Evolutionary conservation across 2,329 filamentous ascomycete species (phyloP).

Genomic region (Pseudogymnoascus sp.): DNA sequence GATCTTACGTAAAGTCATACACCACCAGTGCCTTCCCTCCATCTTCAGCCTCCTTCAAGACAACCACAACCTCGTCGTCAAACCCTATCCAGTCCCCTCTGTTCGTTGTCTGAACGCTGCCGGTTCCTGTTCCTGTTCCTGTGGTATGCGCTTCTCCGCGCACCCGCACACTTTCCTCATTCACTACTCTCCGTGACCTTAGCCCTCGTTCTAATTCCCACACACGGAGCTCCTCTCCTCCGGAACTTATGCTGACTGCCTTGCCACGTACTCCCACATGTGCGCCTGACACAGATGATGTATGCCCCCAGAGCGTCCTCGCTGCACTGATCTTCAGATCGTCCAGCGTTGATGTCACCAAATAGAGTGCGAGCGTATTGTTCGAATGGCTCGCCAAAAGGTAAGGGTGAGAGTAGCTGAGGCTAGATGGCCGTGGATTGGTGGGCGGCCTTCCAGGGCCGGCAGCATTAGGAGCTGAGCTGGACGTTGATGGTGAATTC

Average conservation of each 20-base stretch:
- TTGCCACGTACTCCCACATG: conserved; percentile 64
- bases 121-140: background rate
- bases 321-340: conserved; percentile 53
- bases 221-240: conserved; percentile 46
- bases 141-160: conserved; percentile 34
- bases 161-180: conserved; percentile 49
- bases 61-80: conserved; percentile 64
- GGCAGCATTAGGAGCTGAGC: conserved; percentile 24
- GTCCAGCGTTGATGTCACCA: conserved; percentile 55
- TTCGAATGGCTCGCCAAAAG: conserved; percentile 63
- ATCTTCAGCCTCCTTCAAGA: conserved; percentile 51
- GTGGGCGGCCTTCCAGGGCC: conserved; percentile 36
- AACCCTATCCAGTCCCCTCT: conserved; percentile 59
- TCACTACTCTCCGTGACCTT: conserved; percentile 37
- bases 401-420: conserved; percentile 56
- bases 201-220: conserved; percentile 63
- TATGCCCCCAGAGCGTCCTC: conserved; percentile 64
- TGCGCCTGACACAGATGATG: conserved; percentile 60
- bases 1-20: conserved; percentile 59
- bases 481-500: conserved; percentile 13
- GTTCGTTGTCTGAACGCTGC: conserved; percentile 20
- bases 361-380: conserved; percentile 65
- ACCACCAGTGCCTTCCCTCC: conserved; percentile 57
- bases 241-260: conserved; percentile 59
- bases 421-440: conserved; percentile 22